Evolutionary conservation across 169 alveolate species (phyloP), one percentile per base, ranked within the genome.

Genomic region (Eimeria brunetti): DNA sequence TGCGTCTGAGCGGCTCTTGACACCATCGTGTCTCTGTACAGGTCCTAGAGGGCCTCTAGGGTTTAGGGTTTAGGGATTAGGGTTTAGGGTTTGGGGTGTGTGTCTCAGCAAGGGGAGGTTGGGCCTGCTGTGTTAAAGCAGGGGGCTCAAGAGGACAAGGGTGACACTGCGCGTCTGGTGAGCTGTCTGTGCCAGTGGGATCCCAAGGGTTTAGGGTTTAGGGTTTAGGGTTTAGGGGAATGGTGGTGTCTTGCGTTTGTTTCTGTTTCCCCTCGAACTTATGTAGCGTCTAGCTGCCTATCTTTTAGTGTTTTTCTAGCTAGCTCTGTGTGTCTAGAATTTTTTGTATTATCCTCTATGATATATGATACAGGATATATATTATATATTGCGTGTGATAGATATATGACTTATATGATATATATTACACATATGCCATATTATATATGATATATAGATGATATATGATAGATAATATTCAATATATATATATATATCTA

Each of bases 91-190:
- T 76, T 76, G 30, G 80, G 80, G 27, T 24, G 89, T 81, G 89
- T 30, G 38, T 6, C 49, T 0, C 89, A 81, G 89, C 89, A 81
- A 53, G 95, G 86, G 58, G 96, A 84, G 33, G 93, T 51, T 20
- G 94, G 92, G 44, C 96, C 96, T 18, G 84, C 58, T 14, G 94
- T 95, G 36, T 64, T 88, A 49, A 91, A 95, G 95, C 46, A 85
- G 71, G 95, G 95, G 53, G 96, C 96, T 9, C 95, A 89, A 71
- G 95, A 95, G 89, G 96, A 95, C 89, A 88, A 67, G 95, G 96
- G 96, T 24, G 96, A 91, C 49, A 89, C 92, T 5, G 96, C 96
- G 69, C 96, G 96, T 20, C 94, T 95, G 89, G 95, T 91, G 51
- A 71, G 86, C 36, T 2, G 78, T 4, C 78, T 67, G 38, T 1